Conservation (phyloP, 495 filamentous ascomycete species). For the Penicillium alfredii region DNA sequence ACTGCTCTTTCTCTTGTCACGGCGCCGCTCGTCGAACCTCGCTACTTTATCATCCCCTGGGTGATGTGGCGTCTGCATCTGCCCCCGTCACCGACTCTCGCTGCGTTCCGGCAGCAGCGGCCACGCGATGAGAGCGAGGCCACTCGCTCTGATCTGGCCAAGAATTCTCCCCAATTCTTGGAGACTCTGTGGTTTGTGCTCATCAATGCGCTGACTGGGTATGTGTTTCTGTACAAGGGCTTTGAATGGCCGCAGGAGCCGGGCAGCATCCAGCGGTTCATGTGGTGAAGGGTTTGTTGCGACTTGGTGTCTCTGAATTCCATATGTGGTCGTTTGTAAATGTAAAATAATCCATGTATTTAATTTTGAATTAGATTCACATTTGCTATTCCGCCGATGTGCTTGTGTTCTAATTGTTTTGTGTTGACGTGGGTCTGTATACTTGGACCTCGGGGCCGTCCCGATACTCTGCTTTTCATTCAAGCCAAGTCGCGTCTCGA, state of each 20-base stretch:
- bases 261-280: conserved; percentile 79
- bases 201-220: conserved; percentile 69
- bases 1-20: conserved; percentile 73
- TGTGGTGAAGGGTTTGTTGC: too few species aligned
- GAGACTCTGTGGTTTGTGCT: conserved; percentile 75
- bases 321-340: conserved; percentile 6
- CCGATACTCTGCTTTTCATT: too few species aligned
- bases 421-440: too few species aligned
- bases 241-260: conserved; percentile 80
- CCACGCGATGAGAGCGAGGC: conserved; percentile 19
- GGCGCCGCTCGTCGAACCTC: conserved; percentile 86
- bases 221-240: conserved; percentile 70
- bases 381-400: too few species aligned
- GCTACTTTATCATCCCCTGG: conserved; percentile 95
- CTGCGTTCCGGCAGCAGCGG: conserved; percentile 21
- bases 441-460: too few species aligned
- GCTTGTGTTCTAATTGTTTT: too few species aligned
- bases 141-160: conserved; percentile 23
- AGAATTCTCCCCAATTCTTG: conserved; percentile 46
- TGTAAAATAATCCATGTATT: conserved; percentile 7
- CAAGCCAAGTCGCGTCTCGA: too few species aligned
- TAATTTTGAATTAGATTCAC: neutral
- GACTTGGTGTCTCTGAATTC: neutral
- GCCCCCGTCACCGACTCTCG: conserved; percentile 40
- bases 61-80: conserved; percentile 85